Base-by-base conservation (phyloP, 352 stramenopile genomes). In the Blastocystis sp. region DNA sequence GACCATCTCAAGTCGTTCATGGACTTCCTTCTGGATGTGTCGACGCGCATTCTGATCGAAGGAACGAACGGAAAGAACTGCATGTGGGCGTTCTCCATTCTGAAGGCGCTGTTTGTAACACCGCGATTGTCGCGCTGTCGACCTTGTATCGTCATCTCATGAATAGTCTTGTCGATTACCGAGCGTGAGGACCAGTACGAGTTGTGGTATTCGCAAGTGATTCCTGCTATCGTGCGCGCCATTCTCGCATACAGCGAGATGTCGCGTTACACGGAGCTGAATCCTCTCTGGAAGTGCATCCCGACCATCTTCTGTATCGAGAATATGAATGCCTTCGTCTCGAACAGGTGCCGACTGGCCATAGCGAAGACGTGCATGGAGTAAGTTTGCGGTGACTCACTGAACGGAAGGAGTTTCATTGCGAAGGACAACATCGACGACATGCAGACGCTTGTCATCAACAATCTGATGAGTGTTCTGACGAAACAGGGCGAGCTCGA, bases 131-230 rank as follows among this genome's bases (percentile, higher is more conserved):
- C 32, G 51, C 51, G 32, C n/a, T 14, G 51, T 59, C n/a, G 32
- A 44, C 7, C 36, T 72, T 18, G 36, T 4, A 4, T 21, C 1
- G n/a, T 42, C 61, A 44, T 72, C 6, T 44, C 42, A 18, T 44
- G 16, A 24, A 72, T 72, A 72, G 69, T 44, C 42, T 40, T 63
- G 21, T 40, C 69, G 36, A 63, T 81, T 24, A 81, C 69, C 9
- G 16, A 61, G 27, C 48, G 29, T 81, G 21, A 24, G 18, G 69
- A 81, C 34, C 44, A 64, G 29, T 16, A 63, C n/a, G 69, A 81
- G 21, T n/a, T 81, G 8, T 81, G 69, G 69, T 48, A 36, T 1
- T n/a, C 40, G 8, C 44, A 64, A n/a, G 49, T 61, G 18, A 81
- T 81, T 64, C 69, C 69, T 4, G 29, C 48, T 34, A 49, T 61